Percentiles rank a stretch among this genome's conserved stretches.
These are phyloP conservation scores for Fusarium stilboides DNA, from an alignment of 2,329 filamentous ascomycete species.

Conservation along the genomic window DNA sequence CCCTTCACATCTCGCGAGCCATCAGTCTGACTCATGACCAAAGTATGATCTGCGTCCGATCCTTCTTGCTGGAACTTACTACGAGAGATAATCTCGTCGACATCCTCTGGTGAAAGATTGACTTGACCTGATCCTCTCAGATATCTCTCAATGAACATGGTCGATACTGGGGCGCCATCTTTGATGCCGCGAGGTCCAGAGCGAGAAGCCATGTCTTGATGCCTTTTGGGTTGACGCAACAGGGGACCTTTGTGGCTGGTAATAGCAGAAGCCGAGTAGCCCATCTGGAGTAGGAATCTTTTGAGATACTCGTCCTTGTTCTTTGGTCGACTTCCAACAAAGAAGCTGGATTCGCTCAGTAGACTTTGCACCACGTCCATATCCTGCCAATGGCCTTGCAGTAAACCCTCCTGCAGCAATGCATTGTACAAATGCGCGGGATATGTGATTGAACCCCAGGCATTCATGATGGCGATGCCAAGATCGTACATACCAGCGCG, in stretches of 20 bases:
- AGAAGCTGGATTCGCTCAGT: conserved; percentile 54
- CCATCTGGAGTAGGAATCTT: conserved; percentile 58
- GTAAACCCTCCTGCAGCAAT: conserved; percentile 49
- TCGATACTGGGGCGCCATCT: conserved; percentile 51
- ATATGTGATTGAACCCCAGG: conserved; percentile 58
- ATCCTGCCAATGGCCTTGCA: conserved; percentile 55
- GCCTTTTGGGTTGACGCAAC: not conserved
- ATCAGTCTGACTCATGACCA: not conserved
- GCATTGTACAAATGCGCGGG: conserved; percentile 61
- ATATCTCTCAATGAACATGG: conserved; percentile 57
- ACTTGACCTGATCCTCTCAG: conserved; percentile 32
- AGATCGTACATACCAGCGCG: conserved; percentile 49
- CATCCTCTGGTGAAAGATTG: conserved; percentile 50
- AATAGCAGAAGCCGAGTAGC: conserved; percentile 49
- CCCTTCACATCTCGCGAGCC: not conserved
- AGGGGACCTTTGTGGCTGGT: not conserved
- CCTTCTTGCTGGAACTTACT: conserved; percentile 43
- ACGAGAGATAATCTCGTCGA: conserved; percentile 55
- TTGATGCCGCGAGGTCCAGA: conserved; percentile 50
- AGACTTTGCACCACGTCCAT: conserved; percentile 55
- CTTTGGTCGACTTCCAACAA: conserved; percentile 55
- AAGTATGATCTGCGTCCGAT: not conserved
- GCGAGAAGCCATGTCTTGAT: conserved; percentile 38
- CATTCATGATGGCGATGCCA: conserved; percentile 54
- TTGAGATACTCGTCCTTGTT: conserved; percentile 54